Conservation (phyloP, 1,284 basidiomycete species). For the Puccinia polysora region DNA sequence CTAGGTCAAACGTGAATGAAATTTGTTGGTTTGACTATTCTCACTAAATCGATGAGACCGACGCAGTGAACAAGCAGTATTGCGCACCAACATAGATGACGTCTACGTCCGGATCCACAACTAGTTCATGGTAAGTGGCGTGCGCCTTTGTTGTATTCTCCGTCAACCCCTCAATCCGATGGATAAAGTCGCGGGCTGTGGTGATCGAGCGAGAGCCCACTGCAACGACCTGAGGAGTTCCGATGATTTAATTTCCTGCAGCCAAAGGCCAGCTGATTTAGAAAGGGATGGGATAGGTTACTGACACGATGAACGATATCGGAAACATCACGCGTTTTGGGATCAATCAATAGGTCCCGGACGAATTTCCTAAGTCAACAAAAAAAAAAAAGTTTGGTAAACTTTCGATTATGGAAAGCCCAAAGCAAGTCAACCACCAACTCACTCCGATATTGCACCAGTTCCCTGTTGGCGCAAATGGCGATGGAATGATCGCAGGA, state of each 20-base stretch:
- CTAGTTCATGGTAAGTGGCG: slow-evolving; percentile 72
- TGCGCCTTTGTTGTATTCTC: slow-evolving; percentile 59
- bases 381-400: too few species aligned
- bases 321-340: slow-evolving; percentile 59
- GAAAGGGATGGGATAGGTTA: background rate
- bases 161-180: slow-evolving; percentile 46
- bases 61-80: background rate
- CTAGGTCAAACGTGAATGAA: background rate
- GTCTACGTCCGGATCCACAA: slow-evolving; percentile 62
- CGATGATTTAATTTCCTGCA: background rate
- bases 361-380: slow-evolving; percentile 50
- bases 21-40: too few species aligned
- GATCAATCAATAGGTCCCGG: slow-evolving; percentile 53
- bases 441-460: slow-evolving; percentile 19
- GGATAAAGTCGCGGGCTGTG: slow-evolving; percentile 69
- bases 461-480: slow-evolving; percentile 3
- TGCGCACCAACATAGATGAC: slow-evolving; percentile 56
- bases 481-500: too few species aligned
- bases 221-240: slow-evolving; percentile 59
- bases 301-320: slow-evolving; percentile 66
- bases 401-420: background rate
- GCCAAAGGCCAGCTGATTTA: background rate
- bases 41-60: background rate
- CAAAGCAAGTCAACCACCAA: background rate
- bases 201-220: slow-evolving; percentile 67